Evolutionary conservation across 345 rosid species (phyloP).

Genomic region (Fremontodendron californicum): DNA sequence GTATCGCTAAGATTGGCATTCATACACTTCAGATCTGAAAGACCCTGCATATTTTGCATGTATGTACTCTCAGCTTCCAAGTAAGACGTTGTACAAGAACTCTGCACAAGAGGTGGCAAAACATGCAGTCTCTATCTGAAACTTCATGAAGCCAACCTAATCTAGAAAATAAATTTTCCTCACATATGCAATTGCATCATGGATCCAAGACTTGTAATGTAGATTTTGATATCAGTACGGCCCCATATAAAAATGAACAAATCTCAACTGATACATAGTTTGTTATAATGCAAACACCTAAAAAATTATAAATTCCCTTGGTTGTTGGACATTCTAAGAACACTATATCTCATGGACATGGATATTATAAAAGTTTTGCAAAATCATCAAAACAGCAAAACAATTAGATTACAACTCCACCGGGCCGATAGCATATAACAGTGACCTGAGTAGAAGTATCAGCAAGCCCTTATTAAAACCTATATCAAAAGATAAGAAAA

Average conservation of each 20-base stretch:
- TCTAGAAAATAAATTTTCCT: constrained; percentile 14
- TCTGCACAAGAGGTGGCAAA: constrained; percentile 31
- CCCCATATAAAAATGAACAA: background rate
- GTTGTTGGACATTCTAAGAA: background rate
- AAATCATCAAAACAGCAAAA: background rate
- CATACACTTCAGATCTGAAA: constrained; percentile 15
- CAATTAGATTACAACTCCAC: background rate
- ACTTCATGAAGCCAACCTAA: constrained; percentile 30
- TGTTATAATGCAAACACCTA: background rate
- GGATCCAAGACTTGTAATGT: background rate
- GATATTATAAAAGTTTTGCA: background rate
- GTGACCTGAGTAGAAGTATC: background rate
- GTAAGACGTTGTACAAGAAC: constrained; percentile 26
- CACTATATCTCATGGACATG: background rate
- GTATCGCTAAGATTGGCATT: constrained; percentile 15
- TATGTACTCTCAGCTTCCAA: constrained; percentile 31
- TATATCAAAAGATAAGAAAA: background rate
- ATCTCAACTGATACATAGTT: background rate
- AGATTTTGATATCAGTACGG: background rate
- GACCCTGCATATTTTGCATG: constrained; percentile 37
- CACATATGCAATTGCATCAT: background rate
- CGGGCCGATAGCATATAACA: background rate
- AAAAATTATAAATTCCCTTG: background rate
- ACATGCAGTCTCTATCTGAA: constrained; percentile 32
- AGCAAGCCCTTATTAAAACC: background rate